Percentiles rank a stretch among this genome's conserved stretches.
Evolutionary conservation across 768 basidiomycete genomes (phyloP).

Genomic region (Megacollybia marginata): DNA sequence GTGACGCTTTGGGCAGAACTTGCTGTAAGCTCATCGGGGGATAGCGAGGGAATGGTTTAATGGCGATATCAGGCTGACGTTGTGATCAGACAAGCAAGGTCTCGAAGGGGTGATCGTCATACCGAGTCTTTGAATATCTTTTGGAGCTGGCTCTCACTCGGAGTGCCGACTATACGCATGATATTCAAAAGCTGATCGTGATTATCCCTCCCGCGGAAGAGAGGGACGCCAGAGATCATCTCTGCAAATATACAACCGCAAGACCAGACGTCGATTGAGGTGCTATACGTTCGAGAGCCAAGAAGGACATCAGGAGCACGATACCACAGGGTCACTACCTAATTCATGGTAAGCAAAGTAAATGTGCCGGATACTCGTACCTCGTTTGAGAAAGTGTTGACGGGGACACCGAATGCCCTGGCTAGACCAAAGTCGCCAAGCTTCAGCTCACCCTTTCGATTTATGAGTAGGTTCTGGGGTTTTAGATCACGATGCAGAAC

Average conservation of each 20-base stretch:
- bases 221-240: constrained; percentile 96
- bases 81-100: constrained; percentile 5
- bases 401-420: constrained; percentile 95
- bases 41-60: constrained; percentile 84
- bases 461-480: constrained; percentile 97
- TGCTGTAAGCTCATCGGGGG: constrained; percentile 77
- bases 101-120: constrained; percentile 18
- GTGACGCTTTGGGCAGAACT: constrained; percentile 78
- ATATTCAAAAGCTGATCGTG: constrained; percentile 97
- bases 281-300: constrained; percentile 95
- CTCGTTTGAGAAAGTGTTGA: constrained; percentile 99
- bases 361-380: constrained; percentile 16
- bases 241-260: constrained; percentile 99
- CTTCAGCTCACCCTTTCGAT: constrained; percentile 94
- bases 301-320: constrained; percentile 96
- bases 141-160: constrained; percentile 77
- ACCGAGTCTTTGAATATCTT: constrained; percentile 91
- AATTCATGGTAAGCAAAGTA: constrained; percentile 3
- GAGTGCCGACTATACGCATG: constrained; percentile 95
- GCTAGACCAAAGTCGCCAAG: constrained; percentile 97
- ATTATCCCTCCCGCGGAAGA: constrained; percentile 95
- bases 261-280: constrained; percentile 98
- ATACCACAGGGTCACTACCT: constrained; percentile 99
- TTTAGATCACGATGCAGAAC: constrained; percentile 97
- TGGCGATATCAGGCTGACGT: constrained; percentile 67